Conservation (phyloP, 225 moss, liverwort and hornwort species). For the Thuidium tamariscinum region DNA sequence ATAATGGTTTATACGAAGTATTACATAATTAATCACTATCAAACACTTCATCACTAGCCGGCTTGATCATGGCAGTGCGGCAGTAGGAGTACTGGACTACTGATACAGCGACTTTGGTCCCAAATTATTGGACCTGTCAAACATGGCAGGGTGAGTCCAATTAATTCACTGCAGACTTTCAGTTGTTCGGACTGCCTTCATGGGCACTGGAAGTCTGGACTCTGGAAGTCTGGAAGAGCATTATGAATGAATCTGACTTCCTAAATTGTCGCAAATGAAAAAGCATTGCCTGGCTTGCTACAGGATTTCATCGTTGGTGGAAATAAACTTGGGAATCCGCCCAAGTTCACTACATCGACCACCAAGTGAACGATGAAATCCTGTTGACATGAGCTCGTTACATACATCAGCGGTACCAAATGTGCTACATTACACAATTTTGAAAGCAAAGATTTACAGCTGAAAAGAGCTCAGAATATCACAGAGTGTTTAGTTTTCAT, state of each 20-base stretch:
- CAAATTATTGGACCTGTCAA: slow-evolving; percentile 25
- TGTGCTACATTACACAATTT: neutral
- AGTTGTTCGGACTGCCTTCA: neutral
- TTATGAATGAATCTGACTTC: neutral
- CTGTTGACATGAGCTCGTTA: too few species aligned
- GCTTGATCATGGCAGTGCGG: neutral
- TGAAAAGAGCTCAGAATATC: neutral
- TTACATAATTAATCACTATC: neutral
- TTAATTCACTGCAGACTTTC: neutral
- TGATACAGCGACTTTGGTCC: neutral
- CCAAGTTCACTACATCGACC: neutral
- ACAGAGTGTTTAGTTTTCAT: neutral
- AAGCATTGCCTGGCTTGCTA: neutral
- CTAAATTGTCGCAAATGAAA: neutral
- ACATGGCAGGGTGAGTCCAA: neutral
- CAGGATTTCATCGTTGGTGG: neutral
- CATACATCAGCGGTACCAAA: neutral
- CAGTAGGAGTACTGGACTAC: neutral
- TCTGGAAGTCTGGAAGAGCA: neutral
- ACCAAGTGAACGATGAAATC: too few species aligned
- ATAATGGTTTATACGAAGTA: neutral
- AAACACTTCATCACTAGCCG: neutral
- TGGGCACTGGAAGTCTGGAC: neutral
- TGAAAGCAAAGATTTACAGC: neutral
- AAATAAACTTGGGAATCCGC: neutral